Conservation (phyloP, 1,284 basidiomycete genomes). For the Rhizopogon parksii region DNA sequence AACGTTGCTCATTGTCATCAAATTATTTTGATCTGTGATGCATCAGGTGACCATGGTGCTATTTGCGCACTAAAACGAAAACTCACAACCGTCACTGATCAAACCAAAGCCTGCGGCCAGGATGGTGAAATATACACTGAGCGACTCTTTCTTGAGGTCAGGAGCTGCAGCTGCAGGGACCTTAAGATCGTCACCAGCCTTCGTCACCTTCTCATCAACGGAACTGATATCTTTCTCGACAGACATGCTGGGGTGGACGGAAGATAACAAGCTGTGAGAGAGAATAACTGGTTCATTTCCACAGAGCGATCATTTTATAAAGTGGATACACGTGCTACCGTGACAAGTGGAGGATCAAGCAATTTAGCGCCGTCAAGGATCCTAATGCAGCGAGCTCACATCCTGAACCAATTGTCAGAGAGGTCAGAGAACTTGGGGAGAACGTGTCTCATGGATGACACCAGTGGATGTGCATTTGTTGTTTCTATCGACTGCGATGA, state of each 20-base stretch:
- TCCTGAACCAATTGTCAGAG: neutral
- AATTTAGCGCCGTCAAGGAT: conserved; percentile 6
- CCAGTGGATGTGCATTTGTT: neutral
- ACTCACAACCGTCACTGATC: conserved; percentile 64
- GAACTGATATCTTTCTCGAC: conserved; percentile 14
- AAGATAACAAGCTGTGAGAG: neutral
- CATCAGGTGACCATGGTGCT: conserved; percentile 1
- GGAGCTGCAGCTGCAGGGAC: conserved; percentile 20
- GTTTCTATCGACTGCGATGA: too few relatives aligned
- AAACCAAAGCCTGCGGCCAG: conserved; percentile 59
- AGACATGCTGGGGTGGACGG: conserved; percentile 19
- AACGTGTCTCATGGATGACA: conserved; percentile 1
- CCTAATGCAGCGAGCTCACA: neutral
- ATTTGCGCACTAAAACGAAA: neutral
- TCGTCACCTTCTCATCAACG: conserved; percentile 8
- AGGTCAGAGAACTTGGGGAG: neutral
- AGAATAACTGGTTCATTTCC: neutral
- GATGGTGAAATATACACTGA: conserved; percentile 58
- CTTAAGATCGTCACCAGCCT: conserved; percentile 10
- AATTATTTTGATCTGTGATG: conserved; percentile 57
- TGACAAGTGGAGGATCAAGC: conserved; percentile 1
- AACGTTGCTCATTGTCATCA: conserved; percentile 62
- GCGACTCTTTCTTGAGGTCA: conserved; percentile 32
- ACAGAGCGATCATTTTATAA: conserved; percentile 19
- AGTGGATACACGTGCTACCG: conserved; percentile 22